Evolutionary conservation across 2,329 filamentous ascomycete species (phyloP).

Genomic region (Sporothrix euskadiensis): DNA sequence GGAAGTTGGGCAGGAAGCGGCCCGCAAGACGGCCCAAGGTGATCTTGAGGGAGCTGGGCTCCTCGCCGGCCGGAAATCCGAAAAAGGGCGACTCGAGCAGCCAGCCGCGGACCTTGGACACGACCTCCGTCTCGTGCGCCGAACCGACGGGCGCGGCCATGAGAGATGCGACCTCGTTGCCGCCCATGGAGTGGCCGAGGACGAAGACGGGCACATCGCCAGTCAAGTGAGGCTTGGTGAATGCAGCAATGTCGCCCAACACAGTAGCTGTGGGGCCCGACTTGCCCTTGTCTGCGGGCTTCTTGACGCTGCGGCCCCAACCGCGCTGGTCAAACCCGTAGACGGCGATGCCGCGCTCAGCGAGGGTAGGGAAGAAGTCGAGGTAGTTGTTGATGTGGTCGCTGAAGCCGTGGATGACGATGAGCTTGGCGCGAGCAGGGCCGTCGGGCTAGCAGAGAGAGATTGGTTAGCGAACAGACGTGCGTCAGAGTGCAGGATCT

Average conservation of each 20-base stretch:
- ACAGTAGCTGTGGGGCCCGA: constrained; percentile 74
- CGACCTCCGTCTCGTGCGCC: constrained; percentile 52
- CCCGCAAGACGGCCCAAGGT: constrained; percentile 66
- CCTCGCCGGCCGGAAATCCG: constrained; percentile 64
- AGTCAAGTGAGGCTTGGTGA: constrained; percentile 61
- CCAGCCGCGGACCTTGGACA: constrained; percentile 67
- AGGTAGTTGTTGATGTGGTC: constrained; percentile 81
- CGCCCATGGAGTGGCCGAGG: constrained; percentile 90
- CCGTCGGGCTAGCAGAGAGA: constrained; percentile 51
- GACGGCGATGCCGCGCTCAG: constrained; percentile 70
- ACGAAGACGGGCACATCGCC: constrained; percentile 66
- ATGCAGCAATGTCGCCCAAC: constrained; percentile 74
- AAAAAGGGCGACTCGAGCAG: constrained; percentile 78
- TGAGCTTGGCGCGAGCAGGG: constrained; percentile 65
- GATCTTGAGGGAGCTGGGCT: constrained; percentile 65
- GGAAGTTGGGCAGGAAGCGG: constrained; percentile 64
- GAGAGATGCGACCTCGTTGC: constrained; percentile 69
- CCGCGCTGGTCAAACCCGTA: constrained; percentile 82
- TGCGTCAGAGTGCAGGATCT: background rate
- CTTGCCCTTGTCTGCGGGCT: constrained; percentile 63
- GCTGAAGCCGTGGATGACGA: constrained; percentile 87
- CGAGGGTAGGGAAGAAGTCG: constrained; percentile 70
- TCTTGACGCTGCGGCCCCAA: constrained; percentile 74
- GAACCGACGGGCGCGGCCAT: constrained; percentile 47
- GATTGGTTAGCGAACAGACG: background rate